Percentiles rank a stretch among this genome's conserved stretches.
Evolutionary conservation across 306 rosid species (phyloP).

Genomic region (Macrotyloma uniflorum): DNA sequence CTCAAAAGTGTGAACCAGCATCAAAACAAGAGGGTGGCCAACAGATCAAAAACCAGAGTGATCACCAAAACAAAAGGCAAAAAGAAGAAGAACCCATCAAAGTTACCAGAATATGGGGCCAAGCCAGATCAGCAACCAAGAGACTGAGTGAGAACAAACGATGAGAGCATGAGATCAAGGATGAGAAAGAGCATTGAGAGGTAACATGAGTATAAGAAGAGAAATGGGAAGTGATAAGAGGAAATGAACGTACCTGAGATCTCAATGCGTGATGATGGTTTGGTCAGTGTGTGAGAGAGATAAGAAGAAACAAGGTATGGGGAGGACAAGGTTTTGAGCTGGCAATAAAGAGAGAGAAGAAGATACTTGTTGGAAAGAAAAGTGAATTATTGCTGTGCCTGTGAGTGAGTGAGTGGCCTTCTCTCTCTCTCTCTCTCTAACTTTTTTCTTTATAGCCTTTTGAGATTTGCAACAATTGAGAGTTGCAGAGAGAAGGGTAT

Average conservation of each 20-base stretch:
- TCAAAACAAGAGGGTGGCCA: constrained; percentile 12
- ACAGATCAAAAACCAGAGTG: constrained; percentile 47
- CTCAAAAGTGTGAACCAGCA: constrained; percentile 10
- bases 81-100: constrained; percentile 45
- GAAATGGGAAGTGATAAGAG: constrained; percentile 28
- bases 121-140: constrained; percentile 43
- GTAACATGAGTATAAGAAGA: neutral
- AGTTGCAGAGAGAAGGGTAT: constrained; percentile 49
- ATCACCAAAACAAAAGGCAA: constrained; percentile 28
- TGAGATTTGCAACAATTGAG: constrained; percentile 63
- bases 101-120: constrained; percentile 12
- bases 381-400: constrained; percentile 76
- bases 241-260: constrained; percentile 64
- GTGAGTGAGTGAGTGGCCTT: constrained; percentile 30
- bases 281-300: constrained; percentile 38
- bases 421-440: constrained; percentile 59
- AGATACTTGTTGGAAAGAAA: constrained; percentile 48
- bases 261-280: constrained; percentile 45
- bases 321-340: constrained; percentile 76
- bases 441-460: constrained; percentile 65
- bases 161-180: constrained; percentile 49
- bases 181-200: neutral
- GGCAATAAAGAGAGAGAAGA: constrained; percentile 68
- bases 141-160: constrained; percentile 10
- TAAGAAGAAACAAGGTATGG: constrained; percentile 46